Evolutionary conservation across 192 early-diverging fungal genomes (phyloP).

Genomic region (Linnemannia zychae): DNA sequence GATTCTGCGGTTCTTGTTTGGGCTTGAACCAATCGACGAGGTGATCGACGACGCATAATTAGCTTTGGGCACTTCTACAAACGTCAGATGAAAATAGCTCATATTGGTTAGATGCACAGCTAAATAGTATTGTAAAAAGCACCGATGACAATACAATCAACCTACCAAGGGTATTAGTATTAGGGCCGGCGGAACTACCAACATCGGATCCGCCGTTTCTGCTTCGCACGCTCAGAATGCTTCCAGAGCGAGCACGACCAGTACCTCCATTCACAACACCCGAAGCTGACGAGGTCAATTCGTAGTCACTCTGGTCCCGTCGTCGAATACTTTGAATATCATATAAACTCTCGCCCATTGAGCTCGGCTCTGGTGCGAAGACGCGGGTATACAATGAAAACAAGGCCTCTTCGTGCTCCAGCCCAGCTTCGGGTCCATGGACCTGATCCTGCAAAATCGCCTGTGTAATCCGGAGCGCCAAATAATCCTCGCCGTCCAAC

Average conservation of each 20-base stretch:
- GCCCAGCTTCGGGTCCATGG: conserved; percentile 63
- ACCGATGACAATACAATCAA: neutral
- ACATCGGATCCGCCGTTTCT: conserved; percentile 42
- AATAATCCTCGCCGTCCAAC: conserved; percentile 71
- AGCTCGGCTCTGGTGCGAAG: conserved; percentile 47
- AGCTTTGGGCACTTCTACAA: conserved; percentile 48
- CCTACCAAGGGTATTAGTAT: conserved; percentile 46
- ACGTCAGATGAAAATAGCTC: neutral
- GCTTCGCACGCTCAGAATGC: conserved; percentile 40
- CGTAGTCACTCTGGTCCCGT: conserved; percentile 26
- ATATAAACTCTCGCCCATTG: conserved; percentile 41
- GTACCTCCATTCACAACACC: neutral
- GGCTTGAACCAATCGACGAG: conserved; percentile 47
- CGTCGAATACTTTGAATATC: conserved; percentile 35
- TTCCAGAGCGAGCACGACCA: conserved; percentile 36
- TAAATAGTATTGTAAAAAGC: neutral
- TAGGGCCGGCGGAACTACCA: conserved; percentile 17
- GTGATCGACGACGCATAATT: conserved; percentile 59
- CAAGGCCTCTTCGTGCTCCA: conserved; percentile 69
- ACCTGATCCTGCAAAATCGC: conserved; percentile 64
- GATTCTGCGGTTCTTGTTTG: conserved; percentile 43
- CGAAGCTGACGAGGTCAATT: neutral
- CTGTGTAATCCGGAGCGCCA: conserved; percentile 74
- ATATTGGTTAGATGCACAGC: neutral
- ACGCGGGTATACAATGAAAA: conserved; percentile 75